Conservation (phyloP, 768 basidiomycete genomes). For the Boletus bicolor region DNA sequence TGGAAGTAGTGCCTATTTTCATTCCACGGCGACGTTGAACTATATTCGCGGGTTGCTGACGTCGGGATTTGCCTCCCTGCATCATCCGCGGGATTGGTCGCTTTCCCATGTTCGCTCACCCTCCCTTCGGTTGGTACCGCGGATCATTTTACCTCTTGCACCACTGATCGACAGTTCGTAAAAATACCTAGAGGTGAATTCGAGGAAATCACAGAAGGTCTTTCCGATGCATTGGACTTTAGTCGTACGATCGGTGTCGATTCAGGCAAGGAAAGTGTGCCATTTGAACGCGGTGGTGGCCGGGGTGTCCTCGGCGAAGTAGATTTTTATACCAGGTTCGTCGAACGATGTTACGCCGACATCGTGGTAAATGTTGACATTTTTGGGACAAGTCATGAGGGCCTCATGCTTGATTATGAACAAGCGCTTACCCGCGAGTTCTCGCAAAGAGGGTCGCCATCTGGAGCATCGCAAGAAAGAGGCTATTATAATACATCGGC, state of each 20-base stretch:
- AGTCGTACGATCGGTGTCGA: slow-evolving; percentile 83
- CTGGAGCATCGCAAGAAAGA: slow-evolving; percentile 21
- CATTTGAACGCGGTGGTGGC: slow-evolving; percentile 72
- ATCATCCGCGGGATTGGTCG: slow-evolving; percentile 90
- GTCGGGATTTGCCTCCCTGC: slow-evolving; percentile 91
- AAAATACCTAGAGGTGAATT: slow-evolving; percentile 62
- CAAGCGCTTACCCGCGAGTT: slow-evolving; percentile 81
- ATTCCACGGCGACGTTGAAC: slow-evolving; percentile 92
- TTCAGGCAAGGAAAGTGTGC: slow-evolving; percentile 38
- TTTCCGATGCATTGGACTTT: slow-evolving; percentile 93
- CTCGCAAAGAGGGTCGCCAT: slow-evolving; percentile 34
- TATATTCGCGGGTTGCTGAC: slow-evolving; percentile 84
- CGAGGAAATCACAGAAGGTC: slow-evolving; percentile 75
- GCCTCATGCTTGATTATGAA: slow-evolving; percentile 89
- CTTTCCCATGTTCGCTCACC: slow-evolving; percentile 87
- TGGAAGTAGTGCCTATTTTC: slow-evolving; percentile 80
- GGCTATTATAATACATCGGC: slow-evolving; percentile 88
- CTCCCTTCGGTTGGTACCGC: slow-evolving; percentile 54
- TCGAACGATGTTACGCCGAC: not conserved
- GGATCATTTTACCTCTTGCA: not conserved
- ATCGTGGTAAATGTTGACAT: not conserved
- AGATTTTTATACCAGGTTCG: slow-evolving; percentile 88
- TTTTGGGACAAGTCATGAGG: slow-evolving; percentile 68
- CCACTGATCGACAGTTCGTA: slow-evolving; percentile 12
- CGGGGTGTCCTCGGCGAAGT: slow-evolving; percentile 78